Conservation (phyloP, 768 basidiomycete genomes). For the Lyophyllum shimeji region DNA sequence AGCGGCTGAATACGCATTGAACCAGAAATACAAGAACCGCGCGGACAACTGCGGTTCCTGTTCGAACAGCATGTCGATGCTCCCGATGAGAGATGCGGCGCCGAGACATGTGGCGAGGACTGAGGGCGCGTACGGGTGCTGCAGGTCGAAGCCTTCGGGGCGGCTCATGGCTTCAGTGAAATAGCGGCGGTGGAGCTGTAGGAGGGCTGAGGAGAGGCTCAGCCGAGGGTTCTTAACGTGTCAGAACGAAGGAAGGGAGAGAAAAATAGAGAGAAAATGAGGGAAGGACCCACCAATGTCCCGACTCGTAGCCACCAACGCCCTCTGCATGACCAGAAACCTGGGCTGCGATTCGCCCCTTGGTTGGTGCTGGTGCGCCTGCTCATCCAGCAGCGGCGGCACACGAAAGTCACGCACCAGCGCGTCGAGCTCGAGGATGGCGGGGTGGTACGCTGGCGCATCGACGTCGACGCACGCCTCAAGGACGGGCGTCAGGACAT, state of each 20-base stretch:
- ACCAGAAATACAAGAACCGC: slow-evolving; percentile 73
- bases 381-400: slow-evolving; percentile 26
- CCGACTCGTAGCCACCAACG: slow-evolving; percentile 56
- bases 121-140: slow-evolving; percentile 60
- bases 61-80: slow-evolving; percentile 54
- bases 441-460: slow-evolving; percentile 50
- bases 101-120: slow-evolving; percentile 68
- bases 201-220: slow-evolving; percentile 47
- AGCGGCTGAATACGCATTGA: slow-evolving; percentile 70
- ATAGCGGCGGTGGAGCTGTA: slow-evolving; percentile 67
- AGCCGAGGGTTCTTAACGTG: no score
- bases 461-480: slow-evolving; percentile 55
- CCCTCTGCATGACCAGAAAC: slow-evolving; percentile 65
- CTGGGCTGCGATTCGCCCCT: slow-evolving; percentile 31
- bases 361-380: not conserved
- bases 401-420: slow-evolving; percentile 54
- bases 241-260: not conserved
- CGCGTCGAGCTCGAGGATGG: slow-evolving; percentile 53
- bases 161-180: slow-evolving; percentile 66
- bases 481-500: slow-evolving; percentile 63
- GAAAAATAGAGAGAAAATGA: not conserved
- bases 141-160: slow-evolving; percentile 51
- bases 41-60: slow-evolving; percentile 60
- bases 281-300: slow-evolving; percentile 50
- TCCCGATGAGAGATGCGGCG: slow-evolving; percentile 56